Percentiles rank a stretch among this genome's conserved stretches.
phyloP scores from a whole-genome alignment of 164 flowering plant genomes.

The Echeveria elegans region DNA sequence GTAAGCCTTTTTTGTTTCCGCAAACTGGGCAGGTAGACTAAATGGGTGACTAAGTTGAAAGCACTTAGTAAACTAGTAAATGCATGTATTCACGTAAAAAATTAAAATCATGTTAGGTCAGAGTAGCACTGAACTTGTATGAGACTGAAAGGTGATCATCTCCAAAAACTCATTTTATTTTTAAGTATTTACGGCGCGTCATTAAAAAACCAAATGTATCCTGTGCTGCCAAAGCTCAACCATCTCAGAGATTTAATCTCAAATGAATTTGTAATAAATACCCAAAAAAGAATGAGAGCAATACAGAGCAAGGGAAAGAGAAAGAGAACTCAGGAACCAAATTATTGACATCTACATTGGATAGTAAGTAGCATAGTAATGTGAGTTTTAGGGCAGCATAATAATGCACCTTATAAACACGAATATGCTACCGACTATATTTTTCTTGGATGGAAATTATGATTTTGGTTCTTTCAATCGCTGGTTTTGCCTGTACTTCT shows the following conservation, averaged over 20 bases:
- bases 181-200: no score
- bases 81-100: no score
- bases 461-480: slow-evolving; percentile 51
- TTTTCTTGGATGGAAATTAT: slow-evolving; percentile 70
- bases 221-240: not conserved
- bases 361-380: not conserved
- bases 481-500: slow-evolving; percentile 24
- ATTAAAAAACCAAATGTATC: no score
- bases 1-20: no score
- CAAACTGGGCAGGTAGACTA: no score
- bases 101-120: no score
- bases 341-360: not conserved
- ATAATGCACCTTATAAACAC: slow-evolving; percentile 50
- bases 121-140: no score
- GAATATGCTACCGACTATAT: slow-evolving; percentile 54
- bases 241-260: not conserved
- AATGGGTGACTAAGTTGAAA: no score
- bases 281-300: not conserved
- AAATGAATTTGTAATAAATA: not conserved
- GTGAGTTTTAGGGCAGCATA: not conserved
- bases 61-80: no score
- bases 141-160: not conserved
- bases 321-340: no score
- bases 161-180: not conserved
- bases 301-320: not conserved